Base-by-base conservation (phyloP, 441 rosid genomes). In the Viola pubescens region DNA sequence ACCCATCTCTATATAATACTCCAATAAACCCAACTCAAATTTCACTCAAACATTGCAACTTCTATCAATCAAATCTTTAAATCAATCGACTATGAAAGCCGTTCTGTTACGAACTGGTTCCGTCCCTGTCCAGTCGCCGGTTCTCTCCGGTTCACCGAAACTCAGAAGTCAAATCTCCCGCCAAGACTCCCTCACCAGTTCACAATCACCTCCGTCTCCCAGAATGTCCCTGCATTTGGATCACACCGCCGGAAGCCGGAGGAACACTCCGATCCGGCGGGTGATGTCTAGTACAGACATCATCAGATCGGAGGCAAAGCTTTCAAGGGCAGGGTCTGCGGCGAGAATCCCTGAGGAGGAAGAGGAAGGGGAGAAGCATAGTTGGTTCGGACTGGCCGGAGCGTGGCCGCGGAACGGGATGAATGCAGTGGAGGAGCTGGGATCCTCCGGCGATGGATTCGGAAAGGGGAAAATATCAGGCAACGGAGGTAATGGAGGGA, bases 21-120 rank as follows among this genome's bases (percentile, higher is more conserved):
- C 2, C 6, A 34, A 13, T 43, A 43, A 9, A 43, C 7, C 7
- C 46, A 43, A 1, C 46, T 6, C 46, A 39, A 55, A 5, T 5
- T n/a, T 16, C 14, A 12, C 34, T 39, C n/a, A 51, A 43, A 4
- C 37, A 2, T 3, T 9, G 1, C 1, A 12, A 12, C 37, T 10
- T 34, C 16, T 3, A 55, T n/a, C 5, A 34, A 5, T 34, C 45
- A 4, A n/a, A 1, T n/a, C 7, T 5, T 7, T 1, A 48, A 10
- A 14, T 16, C 11, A 3, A 9, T n/a, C 9, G 0, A 7, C 5
- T 11, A 90, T 90, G 97, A 75, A 82, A 62, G 72, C 81, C 58
- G 53, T 67, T 60, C 64, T 84, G 48, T 8, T 80, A 34, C 68
- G 91, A 72, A 75, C 84, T 64, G 83, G 86, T 63, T 87, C 90